Base-by-base conservation (phyloP, 2,329 filamentous ascomycete genomes). In the Colletotrichum sp. region DNA sequence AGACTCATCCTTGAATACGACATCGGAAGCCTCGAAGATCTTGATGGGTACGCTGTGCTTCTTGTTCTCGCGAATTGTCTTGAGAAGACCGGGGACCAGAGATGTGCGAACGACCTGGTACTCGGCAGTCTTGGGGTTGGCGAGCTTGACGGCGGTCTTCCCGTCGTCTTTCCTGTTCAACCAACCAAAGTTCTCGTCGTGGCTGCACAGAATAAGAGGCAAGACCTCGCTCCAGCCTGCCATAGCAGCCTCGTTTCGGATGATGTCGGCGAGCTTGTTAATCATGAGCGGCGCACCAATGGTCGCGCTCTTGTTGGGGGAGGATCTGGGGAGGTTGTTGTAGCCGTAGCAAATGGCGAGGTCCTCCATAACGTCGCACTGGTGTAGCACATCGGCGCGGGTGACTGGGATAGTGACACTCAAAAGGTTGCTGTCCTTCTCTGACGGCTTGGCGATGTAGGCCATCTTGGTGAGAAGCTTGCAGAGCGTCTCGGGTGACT, bases 341-440 rank as follows among this genome's bases (percentile, higher is more conserved):
- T 98, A 99, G 77, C 97, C 97, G 83, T 98, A 98, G 67, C 95
- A 95, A 77, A 99, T 97, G 54, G 95, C 97, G 24, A 97, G 93
- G 82, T 99, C 97, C 86, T 99, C 97, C 96, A 99, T 99, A 78
- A 99, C 94, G 82, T 99, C 97, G 79, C 95, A 97, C 81, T 98
- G 94, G 84, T 99, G 97, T 36, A 99, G 92, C 55, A 99, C 93
- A 83, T 99, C 97, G 62, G 97, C 96, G 76, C 97, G 92, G 61
- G 96, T 98, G 36, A 96, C 91, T 11, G 97, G 97, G 29, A 98
- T 91, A 43, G 93, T 90, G 33, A 98, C 92, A 79, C 97, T 93
- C 74, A 98, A 88, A 64, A 97, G 86, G 81, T 94, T 92, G 69
- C 90, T 84, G 75, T 93, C 89, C 75, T 90, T 89, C 69, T 88